Evolutionary conservation across 2,329 filamentous ascomycete genomes (phyloP).

Genomic region (Aphanoascus verrucosus): DNA sequence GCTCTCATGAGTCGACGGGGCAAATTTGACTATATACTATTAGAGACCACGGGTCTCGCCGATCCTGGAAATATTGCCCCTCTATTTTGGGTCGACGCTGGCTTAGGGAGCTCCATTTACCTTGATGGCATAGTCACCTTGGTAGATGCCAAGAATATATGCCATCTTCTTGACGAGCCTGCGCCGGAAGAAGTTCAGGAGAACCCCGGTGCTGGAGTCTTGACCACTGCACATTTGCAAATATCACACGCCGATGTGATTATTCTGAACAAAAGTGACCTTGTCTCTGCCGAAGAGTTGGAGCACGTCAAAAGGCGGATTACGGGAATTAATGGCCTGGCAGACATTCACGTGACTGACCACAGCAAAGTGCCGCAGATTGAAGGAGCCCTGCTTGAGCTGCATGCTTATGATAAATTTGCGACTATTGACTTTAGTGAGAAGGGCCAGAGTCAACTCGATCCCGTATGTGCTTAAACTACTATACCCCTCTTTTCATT

Average conservation of each 20-base stretch:
- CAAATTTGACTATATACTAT: conserved; percentile 90
- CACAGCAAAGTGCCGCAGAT: conserved; percentile 70
- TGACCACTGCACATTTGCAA: conserved; percentile 90
- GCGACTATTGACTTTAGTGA: conserved; percentile 57
- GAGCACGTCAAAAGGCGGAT: conserved; percentile 60
- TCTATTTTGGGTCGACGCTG: conserved; percentile 95
- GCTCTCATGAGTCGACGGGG: conserved; percentile 89
- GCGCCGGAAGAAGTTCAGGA: conserved; percentile 28
- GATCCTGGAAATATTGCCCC: conserved; percentile 94
- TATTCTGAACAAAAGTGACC: conserved; percentile 84
- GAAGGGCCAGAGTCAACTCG: conserved; percentile 82
- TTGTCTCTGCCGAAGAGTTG: conserved; percentile 62
- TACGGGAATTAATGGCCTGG: conserved; percentile 76
- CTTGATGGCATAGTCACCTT: conserved; percentile 93
- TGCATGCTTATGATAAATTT: conserved; percentile 86
- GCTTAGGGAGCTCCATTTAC: conserved; percentile 87
- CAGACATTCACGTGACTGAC: conserved; percentile 70
- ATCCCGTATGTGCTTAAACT: conserved; percentile 51
- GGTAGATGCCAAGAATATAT: conserved; percentile 87
- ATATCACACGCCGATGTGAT: conserved; percentile 95
- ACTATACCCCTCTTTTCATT: not conserved
- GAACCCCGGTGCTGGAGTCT: conserved; percentile 49
- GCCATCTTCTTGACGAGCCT: conserved; percentile 66
- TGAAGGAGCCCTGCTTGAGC: conserved; percentile 75
- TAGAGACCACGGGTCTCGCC: conserved; percentile 90